A percentile compares a stretch with the other conserved stretches of the same genome.
These are phyloP conservation scores for Botryotinia globosa DNA, from an alignment of 2,329 filamentous ascomycete genomes.

Conservation along the genomic window DNA sequence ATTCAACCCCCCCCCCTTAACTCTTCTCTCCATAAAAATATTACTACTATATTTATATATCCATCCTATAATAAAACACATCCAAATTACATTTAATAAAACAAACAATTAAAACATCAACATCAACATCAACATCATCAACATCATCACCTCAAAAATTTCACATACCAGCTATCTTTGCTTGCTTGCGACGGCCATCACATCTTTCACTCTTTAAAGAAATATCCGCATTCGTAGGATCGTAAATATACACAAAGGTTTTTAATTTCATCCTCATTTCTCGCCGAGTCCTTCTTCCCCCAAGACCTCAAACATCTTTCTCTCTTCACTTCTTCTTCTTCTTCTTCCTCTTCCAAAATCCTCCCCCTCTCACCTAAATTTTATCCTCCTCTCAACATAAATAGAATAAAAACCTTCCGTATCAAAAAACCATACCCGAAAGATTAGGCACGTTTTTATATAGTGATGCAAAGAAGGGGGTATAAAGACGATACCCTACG, in stretches of 20 bases:
- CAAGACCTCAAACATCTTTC: neutral
- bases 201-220: neutral
- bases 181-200: neutral
- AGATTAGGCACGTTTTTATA: slow-evolving; percentile 29
- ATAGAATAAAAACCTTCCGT: slow-evolving; percentile 30
- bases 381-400: slow-evolving; percentile 9
- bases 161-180: neutral
- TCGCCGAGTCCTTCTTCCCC: neutral
- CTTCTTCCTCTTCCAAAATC: neutral
- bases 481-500: slow-evolving; percentile 35
- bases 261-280: slow-evolving; percentile 2
- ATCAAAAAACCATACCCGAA: slow-evolving; percentile 30
- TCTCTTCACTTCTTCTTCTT: neutral
- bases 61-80: neutral
- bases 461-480: slow-evolving; percentile 33
- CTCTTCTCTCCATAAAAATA: neutral
- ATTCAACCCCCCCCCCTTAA: neutral
- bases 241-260: slow-evolving; percentile 22
- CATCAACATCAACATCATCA: neutral
- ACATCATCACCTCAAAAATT: neutral
- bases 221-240: slow-evolving; percentile 20
- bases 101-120: neutral
- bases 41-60: neutral
- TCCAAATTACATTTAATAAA: neutral
- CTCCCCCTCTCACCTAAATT: neutral